Evolutionary conservation across 1,284 basidiomycete species (phyloP).

Genomic region (Cryptococcus wingfieldii): DNA sequence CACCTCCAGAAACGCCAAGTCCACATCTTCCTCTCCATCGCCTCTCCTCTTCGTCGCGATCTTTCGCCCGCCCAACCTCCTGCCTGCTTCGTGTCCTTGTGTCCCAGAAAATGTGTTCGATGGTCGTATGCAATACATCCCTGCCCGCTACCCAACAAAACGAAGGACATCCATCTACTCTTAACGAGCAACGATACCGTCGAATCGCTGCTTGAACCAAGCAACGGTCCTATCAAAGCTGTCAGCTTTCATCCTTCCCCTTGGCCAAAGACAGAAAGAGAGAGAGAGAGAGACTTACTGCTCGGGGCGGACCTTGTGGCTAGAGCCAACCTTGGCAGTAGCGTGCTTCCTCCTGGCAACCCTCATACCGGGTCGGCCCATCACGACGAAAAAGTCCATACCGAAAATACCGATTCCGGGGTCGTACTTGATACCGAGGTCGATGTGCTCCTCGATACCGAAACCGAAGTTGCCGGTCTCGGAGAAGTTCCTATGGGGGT

Average conservation of each 20-base stretch:
- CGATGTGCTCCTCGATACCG: conserved; percentile 98
- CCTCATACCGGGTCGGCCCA: conserved; percentile 92
- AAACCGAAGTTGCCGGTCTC: conserved; percentile 98
- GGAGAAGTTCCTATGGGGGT: conserved; percentile 81
- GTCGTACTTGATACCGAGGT: conserved; percentile 96
- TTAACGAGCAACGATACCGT: conserved; percentile 73
- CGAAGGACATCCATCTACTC: neutral
- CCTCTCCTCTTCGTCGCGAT: too few relatives aligned
- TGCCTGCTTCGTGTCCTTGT: neutral
- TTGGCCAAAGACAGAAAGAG: neutral
- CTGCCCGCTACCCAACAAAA: neutral
- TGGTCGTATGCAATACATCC: conserved; percentile 8
- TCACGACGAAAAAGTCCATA: conserved; percentile 97
- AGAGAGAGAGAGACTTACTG: conserved; percentile 50
- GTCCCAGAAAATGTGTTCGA: neutral
- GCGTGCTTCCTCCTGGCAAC: conserved; percentile 89
- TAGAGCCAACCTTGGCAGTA: conserved; percentile 78
- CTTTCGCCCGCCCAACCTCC: too few relatives aligned
- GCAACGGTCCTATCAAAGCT: conserved; percentile 61
- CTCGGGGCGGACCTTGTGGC: conserved; percentile 85
- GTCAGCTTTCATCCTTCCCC: conserved; percentile 30
- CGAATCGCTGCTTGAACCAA: conserved; percentile 99
- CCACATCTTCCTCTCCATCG: too few relatives aligned
- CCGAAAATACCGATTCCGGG: conserved; percentile 96
- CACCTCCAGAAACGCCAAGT: too few relatives aligned